Evolutionary conservation across 805 yeast genomes (phyloP).

Genomic region (Teunomyces gatunensis): DNA sequence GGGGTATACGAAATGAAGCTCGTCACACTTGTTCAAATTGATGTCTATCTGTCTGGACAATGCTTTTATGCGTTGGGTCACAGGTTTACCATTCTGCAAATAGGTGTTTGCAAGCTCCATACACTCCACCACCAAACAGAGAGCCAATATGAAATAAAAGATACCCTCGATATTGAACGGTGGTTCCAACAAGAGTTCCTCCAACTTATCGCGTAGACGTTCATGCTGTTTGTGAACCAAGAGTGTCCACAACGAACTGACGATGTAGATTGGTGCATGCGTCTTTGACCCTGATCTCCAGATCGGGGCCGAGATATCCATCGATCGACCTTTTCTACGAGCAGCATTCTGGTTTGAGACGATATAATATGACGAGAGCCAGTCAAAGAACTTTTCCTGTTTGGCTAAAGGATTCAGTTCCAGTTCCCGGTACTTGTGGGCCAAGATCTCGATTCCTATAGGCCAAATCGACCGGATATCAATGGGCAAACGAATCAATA

Average conservation of each 20-base stretch:
- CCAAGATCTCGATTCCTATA: constrained; percentile 56
- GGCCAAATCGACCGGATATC: constrained; percentile 65
- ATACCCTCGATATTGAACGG: constrained; percentile 44
- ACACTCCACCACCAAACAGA: constrained; percentile 27
- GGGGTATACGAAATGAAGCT: constrained; percentile 24
- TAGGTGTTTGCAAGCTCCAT: constrained; percentile 15
- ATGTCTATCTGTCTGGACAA: neutral
- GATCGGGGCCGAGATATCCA: constrained; percentile 27
- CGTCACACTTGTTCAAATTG: constrained; percentile 17
- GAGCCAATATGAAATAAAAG: constrained; percentile 34
- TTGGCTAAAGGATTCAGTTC: constrained; percentile 9
- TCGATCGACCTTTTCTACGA: neutral
- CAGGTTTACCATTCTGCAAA: neutral
- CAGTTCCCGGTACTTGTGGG: constrained; percentile 8
- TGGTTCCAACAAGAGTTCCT: constrained; percentile 38
- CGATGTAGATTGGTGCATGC: constrained; percentile 41
- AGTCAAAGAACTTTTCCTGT: constrained; percentile 34
- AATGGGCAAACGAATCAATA: constrained; percentile 48
- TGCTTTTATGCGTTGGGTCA: neutral
- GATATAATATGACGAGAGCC: constrained; percentile 32
- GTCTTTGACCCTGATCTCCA: constrained; percentile 41
- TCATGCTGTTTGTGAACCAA: constrained; percentile 34
- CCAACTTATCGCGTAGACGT: constrained; percentile 31
- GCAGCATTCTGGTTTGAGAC: constrained; percentile 11
- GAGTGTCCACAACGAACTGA: constrained; percentile 42